phyloP scores from a whole-genome alignment of 2,329 filamentous ascomycete species.

The Tolypocladium ovalisporum region DNA sequence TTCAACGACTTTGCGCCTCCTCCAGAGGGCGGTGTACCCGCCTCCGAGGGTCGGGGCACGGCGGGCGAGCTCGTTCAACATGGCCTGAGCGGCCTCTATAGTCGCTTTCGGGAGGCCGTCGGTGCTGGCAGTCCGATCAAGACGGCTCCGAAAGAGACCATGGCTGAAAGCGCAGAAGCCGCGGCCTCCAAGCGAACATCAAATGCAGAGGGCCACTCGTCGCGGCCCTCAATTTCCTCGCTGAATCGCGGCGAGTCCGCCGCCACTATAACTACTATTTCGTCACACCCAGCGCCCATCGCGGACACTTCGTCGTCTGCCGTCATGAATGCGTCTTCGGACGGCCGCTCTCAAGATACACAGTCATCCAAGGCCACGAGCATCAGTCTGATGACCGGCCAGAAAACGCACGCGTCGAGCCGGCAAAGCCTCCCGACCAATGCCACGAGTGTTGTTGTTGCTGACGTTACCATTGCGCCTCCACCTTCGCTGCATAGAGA shows the following conservation, averaged over 20 bases:
- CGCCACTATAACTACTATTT: slow-evolving; percentile 15
- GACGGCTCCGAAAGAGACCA: slow-evolving; percentile 19
- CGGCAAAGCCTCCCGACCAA: slow-evolving; percentile 30
- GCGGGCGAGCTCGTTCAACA: slow-evolving; percentile 69
- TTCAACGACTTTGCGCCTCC: slow-evolving; percentile 86
- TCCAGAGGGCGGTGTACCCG: slow-evolving; percentile 40
- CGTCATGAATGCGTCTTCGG: slow-evolving; percentile 18
- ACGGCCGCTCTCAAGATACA: slow-evolving; percentile 28
- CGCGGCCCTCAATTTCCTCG: slow-evolving; percentile 29
- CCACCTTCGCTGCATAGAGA: slow-evolving; percentile 41
- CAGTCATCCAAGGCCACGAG: slow-evolving; percentile 38
- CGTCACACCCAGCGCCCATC: slow-evolving; percentile 18
- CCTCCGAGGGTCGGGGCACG: slow-evolving; percentile 57
- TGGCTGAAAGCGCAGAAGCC: slow-evolving; percentile 24
- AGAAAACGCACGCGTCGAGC: slow-evolving; percentile 29
- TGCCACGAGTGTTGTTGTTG: slow-evolving; percentile 28
- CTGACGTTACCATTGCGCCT: slow-evolving; percentile 33
- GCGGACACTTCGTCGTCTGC: slow-evolving; percentile 27
- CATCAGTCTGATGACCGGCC: slow-evolving; percentile 31
- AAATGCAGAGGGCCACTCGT: slow-evolving; percentile 25
- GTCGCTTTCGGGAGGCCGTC: slow-evolving; percentile 72
- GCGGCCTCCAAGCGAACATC: slow-evolving; percentile 32
- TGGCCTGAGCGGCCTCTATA: slow-evolving; percentile 82
- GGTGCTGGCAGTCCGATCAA: slow-evolving; percentile 46
- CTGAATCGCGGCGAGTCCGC: slow-evolving; percentile 29